phyloP scores from a whole-genome alignment of 192 early-diverging fungal genomes.

The Allomyces macrogynus region DNA sequence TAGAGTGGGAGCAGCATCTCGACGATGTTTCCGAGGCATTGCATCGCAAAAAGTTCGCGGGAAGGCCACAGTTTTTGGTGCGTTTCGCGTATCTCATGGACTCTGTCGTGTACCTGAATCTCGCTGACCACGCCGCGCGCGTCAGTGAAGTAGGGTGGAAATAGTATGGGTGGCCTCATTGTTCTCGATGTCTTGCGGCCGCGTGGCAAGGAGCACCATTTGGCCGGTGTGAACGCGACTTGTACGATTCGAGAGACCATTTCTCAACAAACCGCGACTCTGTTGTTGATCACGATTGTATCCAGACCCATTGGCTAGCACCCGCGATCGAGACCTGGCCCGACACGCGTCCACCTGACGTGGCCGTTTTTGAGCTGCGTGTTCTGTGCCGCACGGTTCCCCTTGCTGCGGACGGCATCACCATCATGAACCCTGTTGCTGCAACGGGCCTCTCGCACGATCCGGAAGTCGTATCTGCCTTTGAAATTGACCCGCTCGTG shows the following conservation, averaged over 20 bases:
- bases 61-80: constrained; percentile 20
- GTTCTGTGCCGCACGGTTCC: constrained; percentile 20
- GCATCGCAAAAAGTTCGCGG: constrained; percentile 10
- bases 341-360: constrained; percentile 9
- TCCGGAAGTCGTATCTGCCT: constrained; percentile 18
- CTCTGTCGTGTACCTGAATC: too few relatives aligned
- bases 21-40: constrained; percentile 25
- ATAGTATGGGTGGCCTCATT: neutral
- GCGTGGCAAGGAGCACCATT: constrained; percentile 1
- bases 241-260: too few relatives aligned
- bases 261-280: too few relatives aligned
- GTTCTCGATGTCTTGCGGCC: neutral
- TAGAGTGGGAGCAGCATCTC: constrained; percentile 16
- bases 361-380: constrained; percentile 10
- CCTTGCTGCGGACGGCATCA: constrained; percentile 1
- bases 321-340: constrained; percentile 1
- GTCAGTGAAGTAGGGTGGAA: too few relatives aligned
- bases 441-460: constrained; percentile 21
- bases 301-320: too few relatives aligned
- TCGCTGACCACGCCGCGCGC: too few relatives aligned
- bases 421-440: constrained; percentile 17
- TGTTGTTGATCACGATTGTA: too few relatives aligned
- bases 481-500: constrained; percentile 29
- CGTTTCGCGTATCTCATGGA: constrained; percentile 7
- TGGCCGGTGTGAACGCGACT: constrained; percentile 1